Evolutionary conservation across 164 flowering plant genomes (phyloP).

Genomic region (Vitis cinerea): DNA sequence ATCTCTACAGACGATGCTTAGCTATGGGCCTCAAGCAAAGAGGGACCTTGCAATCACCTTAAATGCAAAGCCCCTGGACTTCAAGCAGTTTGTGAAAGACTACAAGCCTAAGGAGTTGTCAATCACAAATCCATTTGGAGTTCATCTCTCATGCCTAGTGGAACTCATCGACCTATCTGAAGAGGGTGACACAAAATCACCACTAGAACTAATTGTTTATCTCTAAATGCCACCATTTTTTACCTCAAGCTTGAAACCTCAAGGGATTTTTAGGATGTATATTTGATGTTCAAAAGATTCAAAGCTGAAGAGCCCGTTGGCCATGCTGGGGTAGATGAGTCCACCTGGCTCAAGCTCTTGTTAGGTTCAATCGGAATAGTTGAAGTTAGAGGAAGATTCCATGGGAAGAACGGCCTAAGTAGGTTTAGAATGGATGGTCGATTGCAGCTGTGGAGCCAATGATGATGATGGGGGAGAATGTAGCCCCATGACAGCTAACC

Average conservation of each 20-base stretch:
- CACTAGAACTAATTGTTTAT: constrained; percentile 56
- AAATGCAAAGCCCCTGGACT: constrained; percentile 58
- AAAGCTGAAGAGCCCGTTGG: constrained; percentile 52
- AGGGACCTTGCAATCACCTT: constrained; percentile 32
- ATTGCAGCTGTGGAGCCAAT: constrained; percentile 73
- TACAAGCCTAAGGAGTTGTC: constrained; percentile 30
- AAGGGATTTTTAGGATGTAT: constrained; percentile 61
- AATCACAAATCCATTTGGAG: constrained; percentile 14
- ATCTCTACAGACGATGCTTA: constrained; percentile 46
- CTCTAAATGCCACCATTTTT: constrained; percentile 49
- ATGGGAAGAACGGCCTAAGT: constrained; percentile 32
- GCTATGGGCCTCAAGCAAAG: constrained; percentile 22
- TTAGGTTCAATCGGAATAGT: constrained; percentile 34
- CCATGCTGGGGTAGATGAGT: constrained; percentile 43
- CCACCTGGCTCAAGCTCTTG: constrained; percentile 40
- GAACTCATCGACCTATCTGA: constrained; percentile 48
- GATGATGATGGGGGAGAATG: constrained; percentile 96
- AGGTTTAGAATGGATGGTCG: constrained; percentile 69
- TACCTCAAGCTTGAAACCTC: constrained; percentile 61
- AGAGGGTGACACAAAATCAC: constrained; percentile 33
- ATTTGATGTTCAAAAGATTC: constrained; percentile 55
- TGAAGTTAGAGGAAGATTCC: constrained; percentile 42
- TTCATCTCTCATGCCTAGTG: constrained; percentile 42
- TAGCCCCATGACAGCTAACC: constrained; percentile 54
- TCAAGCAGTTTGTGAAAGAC: constrained; percentile 82